A percentile compares a stretch with the other conserved stretches of the same genome.
Conservation (phyloP, 495 filamentous ascomycete species). For the Sordaria brevicollis region DNA sequence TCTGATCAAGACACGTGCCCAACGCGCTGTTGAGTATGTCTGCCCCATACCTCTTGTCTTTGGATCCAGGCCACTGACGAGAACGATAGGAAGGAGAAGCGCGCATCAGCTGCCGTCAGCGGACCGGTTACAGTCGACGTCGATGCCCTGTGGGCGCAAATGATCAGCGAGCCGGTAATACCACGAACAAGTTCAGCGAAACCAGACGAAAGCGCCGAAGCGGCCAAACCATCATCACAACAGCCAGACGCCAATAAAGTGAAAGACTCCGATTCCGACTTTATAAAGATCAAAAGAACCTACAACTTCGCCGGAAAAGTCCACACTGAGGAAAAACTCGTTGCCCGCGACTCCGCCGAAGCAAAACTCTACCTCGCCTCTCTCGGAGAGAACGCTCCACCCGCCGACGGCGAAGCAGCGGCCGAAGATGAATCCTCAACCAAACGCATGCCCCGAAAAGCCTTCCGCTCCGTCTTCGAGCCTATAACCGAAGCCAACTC, state of each 20-base stretch:
- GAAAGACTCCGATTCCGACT: constrained; percentile 20
- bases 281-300: constrained; percentile 75
- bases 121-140: constrained; percentile 77
- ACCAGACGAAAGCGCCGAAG: background rate
- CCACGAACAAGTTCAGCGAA: background rate
- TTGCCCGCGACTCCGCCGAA: constrained; percentile 69
- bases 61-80: constrained; percentile 9
- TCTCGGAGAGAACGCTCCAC: constrained; percentile 23
- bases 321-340: constrained; percentile 72
- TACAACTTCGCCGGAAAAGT: constrained; percentile 87
- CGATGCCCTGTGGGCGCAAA: constrained; percentile 75
- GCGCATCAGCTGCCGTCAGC: constrained; percentile 48
- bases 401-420: constrained; percentile 3
- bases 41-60: no score
- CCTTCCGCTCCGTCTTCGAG: constrained; percentile 73
- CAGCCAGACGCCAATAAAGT: constrained; percentile 12
- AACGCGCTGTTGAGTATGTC: constrained; percentile 48
- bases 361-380: constrained; percentile 64
- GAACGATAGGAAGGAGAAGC: constrained; percentile 48
- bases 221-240: constrained; percentile 9
- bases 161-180: constrained; percentile 42
- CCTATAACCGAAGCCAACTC: constrained; percentile 44
- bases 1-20: constrained; percentile 71
- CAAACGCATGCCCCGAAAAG: constrained; percentile 55
- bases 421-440: constrained; percentile 18